Evolutionary conservation across 2,329 filamentous ascomycete genomes (phyloP).

Genomic region (Fusarium pseudonygamai): DNA sequence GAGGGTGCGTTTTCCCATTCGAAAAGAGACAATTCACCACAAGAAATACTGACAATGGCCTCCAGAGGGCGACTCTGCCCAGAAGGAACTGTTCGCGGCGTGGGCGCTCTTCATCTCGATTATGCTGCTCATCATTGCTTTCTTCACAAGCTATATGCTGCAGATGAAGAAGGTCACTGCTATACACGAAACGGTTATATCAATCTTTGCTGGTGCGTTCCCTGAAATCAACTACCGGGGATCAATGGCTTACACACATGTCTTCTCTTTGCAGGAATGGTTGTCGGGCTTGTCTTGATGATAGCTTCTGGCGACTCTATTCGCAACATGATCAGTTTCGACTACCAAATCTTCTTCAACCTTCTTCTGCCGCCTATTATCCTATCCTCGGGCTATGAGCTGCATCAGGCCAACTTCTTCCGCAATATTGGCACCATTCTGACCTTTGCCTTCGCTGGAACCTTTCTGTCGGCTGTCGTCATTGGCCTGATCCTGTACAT

Average conservation of each 20-base stretch:
- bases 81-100: slow-evolving; percentile 95
- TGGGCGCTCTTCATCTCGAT: slow-evolving; percentile 98
- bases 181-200: slow-evolving; percentile 97
- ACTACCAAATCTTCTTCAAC: slow-evolving; percentile 99
- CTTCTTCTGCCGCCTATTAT: slow-evolving; percentile 98
- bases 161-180: slow-evolving; percentile 98
- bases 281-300: slow-evolving; percentile 88
- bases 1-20: slow-evolving; percentile 44
- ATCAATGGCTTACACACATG: slow-evolving; percentile 37
- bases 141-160: slow-evolving; percentile 96
- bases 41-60: slow-evolving; percentile 31
- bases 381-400: slow-evolving; percentile 93
- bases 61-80: slow-evolving; percentile 78
- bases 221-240: not conserved
- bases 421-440: slow-evolving; percentile 97
- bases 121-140: slow-evolving; percentile 88
- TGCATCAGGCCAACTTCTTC: slow-evolving; percentile 99
- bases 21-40: not conserved
- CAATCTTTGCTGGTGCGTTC: slow-evolving; percentile 86
- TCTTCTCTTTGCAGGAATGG: slow-evolving; percentile 75
- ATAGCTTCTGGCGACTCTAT: slow-evolving; percentile 84
- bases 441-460: slow-evolving; percentile 96
- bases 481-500: slow-evolving; percentile 88
- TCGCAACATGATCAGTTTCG: slow-evolving; percentile 91
- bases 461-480: slow-evolving; percentile 96